Conservation (phyloP, 1,284 basidiomycete genomes). For the Amylostereum areolatum region DNA sequence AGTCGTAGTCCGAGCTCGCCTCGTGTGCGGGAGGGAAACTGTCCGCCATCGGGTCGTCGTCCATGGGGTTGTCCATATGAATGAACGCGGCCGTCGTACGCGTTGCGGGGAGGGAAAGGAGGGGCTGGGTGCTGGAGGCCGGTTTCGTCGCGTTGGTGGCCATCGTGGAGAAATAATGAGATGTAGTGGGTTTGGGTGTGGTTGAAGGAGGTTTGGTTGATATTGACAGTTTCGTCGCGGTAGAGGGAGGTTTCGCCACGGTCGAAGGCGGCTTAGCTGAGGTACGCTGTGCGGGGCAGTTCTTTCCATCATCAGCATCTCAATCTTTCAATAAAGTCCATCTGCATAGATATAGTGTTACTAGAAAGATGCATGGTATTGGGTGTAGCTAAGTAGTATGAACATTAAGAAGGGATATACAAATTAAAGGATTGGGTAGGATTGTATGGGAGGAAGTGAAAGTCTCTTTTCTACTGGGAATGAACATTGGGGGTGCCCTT, state of each 20-base stretch:
- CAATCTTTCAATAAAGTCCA: no score
- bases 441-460: no score
- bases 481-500: no score
- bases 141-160: not conserved
- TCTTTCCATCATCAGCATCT: no score
- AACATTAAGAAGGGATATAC: no score
- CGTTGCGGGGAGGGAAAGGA: not conserved
- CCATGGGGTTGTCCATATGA: conserved; percentile 4
- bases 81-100: not conserved
- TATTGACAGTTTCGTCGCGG: not conserved
- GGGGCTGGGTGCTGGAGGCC: not conserved
- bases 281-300: no score
- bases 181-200: not conserved
- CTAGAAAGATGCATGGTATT: no score
- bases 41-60: conserved; percentile 4
- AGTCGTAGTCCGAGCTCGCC: conserved; percentile 25
- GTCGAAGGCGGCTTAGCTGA: not conserved
- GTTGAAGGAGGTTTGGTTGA: not conserved
- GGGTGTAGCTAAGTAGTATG: no score
- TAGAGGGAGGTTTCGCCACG: not conserved
- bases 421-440: no score
- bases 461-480: no score
- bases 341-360: no score
- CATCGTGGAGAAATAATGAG: not conserved
- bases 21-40: conserved; percentile 6